phyloP scores from a whole-genome alignment of 2,329 filamentous ascomycete genomes.

The Penicillium olsonii region DNA sequence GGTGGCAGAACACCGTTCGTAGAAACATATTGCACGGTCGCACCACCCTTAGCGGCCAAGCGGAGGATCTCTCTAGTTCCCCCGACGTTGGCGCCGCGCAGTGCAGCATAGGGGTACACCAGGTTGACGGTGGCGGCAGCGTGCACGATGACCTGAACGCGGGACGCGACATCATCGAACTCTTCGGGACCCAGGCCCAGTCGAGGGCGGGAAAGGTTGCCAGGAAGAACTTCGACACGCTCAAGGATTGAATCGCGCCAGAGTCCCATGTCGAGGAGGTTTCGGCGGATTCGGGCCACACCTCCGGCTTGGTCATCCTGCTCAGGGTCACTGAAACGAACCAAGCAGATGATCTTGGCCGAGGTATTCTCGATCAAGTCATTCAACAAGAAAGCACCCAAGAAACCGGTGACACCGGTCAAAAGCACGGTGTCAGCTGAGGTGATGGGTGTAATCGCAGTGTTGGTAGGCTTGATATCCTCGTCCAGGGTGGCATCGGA shows the following conservation, averaged over 20 bases:
- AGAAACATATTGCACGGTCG: slow-evolving; percentile 76
- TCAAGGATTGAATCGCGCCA: slow-evolving; percentile 79
- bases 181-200: slow-evolving; percentile 67
- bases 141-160: slow-evolving; percentile 73
- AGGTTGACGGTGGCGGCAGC: slow-evolving; percentile 77
- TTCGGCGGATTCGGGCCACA: slow-evolving; percentile 71
- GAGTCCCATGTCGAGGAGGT: slow-evolving; percentile 74
- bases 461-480: slow-evolving; percentile 63
- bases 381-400: slow-evolving; percentile 73
- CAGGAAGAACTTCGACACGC: slow-evolving; percentile 73
- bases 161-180: slow-evolving; percentile 65
- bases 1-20: slow-evolving; percentile 78
- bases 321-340: slow-evolving; percentile 69
- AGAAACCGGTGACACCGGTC: slow-evolving; percentile 74
- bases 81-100: slow-evolving; percentile 73
- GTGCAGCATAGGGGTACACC: slow-evolving; percentile 77
- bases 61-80: slow-evolving; percentile 76
- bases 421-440: slow-evolving; percentile 70
- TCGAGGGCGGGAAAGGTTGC: slow-evolving; percentile 68
- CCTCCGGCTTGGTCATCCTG: slow-evolving; percentile 66
- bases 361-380: slow-evolving; percentile 68
- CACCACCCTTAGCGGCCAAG: slow-evolving; percentile 65
- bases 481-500: slow-evolving; percentile 68
- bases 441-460: slow-evolving; percentile 60
- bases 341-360: slow-evolving; percentile 70